Evolutionary conservation across 2,329 filamentous ascomycete genomes (phyloP).

Genomic region (Emmonsiellopsis sp.): DNA sequence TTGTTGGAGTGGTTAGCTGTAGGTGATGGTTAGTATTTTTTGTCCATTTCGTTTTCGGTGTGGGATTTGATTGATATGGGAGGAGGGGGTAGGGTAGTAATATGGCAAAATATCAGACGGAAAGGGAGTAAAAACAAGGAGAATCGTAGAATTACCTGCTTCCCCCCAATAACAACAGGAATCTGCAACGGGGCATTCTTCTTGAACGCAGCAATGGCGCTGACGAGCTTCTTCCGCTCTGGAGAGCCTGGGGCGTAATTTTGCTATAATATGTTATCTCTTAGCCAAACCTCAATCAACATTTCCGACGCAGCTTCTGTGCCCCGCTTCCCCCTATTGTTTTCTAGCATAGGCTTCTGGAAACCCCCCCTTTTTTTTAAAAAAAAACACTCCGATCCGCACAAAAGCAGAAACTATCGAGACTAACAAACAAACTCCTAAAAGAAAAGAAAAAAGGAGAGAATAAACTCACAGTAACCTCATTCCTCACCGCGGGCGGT

Average conservation of each 20-base stretch:
- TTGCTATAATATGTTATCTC: constrained; percentile 47
- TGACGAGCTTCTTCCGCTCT: constrained; percentile 65
- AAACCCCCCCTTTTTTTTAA: too few species aligned
- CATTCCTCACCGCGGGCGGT: constrained; percentile 76
- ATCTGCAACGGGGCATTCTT: constrained; percentile 63
- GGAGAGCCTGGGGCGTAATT: constrained; percentile 77
- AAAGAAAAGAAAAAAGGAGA: too few species aligned
- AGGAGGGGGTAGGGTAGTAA: background rate
- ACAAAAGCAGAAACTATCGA: background rate
- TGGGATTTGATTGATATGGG: background rate
- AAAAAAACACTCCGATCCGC: too few species aligned
- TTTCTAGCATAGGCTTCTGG: too few species aligned
- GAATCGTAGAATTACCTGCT: constrained; percentile 49
- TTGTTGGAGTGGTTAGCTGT: constrained; percentile 44
- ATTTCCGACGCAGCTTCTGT: too few species aligned
- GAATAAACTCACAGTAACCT: constrained; percentile 70
- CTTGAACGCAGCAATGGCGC: constrained; percentile 62
- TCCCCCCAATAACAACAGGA: constrained; percentile 73
- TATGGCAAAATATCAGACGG: background rate
- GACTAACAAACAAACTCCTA: background rate
- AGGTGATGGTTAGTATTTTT: background rate
- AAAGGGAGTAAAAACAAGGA: background rate
- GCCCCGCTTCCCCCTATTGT: too few species aligned
- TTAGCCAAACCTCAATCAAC: too few species aligned
- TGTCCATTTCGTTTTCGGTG: too few species aligned